A percentile compares a stretch with the other conserved stretches of the same genome.
These are phyloP conservation scores for Tetrapisispora arboricola DNA, from an alignment of 805 yeast genomes.

Conservation along the genomic window DNA sequence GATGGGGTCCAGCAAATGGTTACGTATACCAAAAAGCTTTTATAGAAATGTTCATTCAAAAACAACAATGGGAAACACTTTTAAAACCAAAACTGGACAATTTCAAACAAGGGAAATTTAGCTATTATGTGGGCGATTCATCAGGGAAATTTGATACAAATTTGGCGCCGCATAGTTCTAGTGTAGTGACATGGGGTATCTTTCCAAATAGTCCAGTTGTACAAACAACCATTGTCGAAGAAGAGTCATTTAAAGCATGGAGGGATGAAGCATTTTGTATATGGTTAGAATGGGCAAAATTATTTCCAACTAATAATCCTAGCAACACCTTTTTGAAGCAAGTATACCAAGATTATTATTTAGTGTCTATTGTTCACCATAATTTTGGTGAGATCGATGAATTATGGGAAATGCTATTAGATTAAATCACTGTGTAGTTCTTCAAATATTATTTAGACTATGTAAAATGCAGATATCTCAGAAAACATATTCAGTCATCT, in stretches of 20 bases:
- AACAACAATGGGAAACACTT: conserved; percentile 50
- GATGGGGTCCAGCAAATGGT: conserved; percentile 96
- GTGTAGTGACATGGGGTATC: conserved; percentile 96
- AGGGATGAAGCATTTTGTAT: conserved; percentile 87
- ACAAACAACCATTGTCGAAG: conserved; percentile 87
- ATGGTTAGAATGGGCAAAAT: conserved; percentile 85
- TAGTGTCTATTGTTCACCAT: conserved; percentile 83
- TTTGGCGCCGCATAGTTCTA: conserved; percentile 40
- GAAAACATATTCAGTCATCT: no score
- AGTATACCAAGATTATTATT: conserved; percentile 51
- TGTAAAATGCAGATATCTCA: neutral
- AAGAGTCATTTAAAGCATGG: conserved; percentile 92
- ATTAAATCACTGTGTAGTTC: conserved; percentile 4
- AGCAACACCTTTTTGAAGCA: conserved; percentile 53
- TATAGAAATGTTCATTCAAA: conserved; percentile 79
- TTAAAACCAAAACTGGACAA: conserved; percentile 44
- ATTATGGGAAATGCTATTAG: conserved; percentile 57
- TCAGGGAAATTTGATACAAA: conserved; percentile 51
- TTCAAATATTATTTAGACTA: neutral
- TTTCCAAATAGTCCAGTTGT: conserved; percentile 84
- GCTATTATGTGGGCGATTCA: conserved; percentile 67
- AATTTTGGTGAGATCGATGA: conserved; percentile 65
- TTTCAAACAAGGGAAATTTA: conserved; percentile 37
- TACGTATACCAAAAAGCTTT: conserved; percentile 86
- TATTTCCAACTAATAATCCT: conserved; percentile 46